Evolutionary conservation across 2,329 filamentous ascomycete genomes (phyloP).

Genomic region (Sarocladiaceae sp.): DNA sequence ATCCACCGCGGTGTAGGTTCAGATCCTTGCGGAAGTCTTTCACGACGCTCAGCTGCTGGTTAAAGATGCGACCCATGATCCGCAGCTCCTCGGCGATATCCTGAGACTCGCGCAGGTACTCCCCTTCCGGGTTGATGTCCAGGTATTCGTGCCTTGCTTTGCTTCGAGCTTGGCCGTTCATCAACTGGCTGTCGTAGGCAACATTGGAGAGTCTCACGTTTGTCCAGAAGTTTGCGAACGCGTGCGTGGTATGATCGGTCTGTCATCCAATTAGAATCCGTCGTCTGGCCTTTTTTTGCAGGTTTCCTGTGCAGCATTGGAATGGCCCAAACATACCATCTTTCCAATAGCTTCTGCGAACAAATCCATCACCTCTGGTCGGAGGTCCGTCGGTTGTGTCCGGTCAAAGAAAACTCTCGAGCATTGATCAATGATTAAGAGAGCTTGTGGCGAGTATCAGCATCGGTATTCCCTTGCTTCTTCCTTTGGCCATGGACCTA

Average conservation of each 20-base stretch:
- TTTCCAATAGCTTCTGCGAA: conserved; percentile 37
- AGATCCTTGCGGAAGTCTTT: too few relatives aligned
- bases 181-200: too few relatives aligned
- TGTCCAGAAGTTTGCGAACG: too few relatives aligned
- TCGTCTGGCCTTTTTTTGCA: too few relatives aligned
- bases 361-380: conserved; percentile 35
- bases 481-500: too few relatives aligned
- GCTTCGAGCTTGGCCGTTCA: background rate
- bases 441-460: too few relatives aligned
- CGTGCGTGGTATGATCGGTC: too few relatives aligned
- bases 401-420: conserved; percentile 36
- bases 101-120: conserved; percentile 38
- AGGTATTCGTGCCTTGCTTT: too few relatives aligned
- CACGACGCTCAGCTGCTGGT: conserved; percentile 29
- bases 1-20: too few relatives aligned
- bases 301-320: conserved; percentile 7
- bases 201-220: too few relatives aligned
- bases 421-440: conserved; percentile 38
- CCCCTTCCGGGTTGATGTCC: conserved; percentile 38
- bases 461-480: background rate
- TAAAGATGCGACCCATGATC: conserved; percentile 37
- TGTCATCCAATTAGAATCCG: too few relatives aligned
- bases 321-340: conserved; percentile 35
- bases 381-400: conserved; percentile 23
- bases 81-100: conserved; percentile 44